phyloP scores from a whole-genome alignment of 192 early-diverging fungal genomes.

The Umbelopsis sp. region DNA sequence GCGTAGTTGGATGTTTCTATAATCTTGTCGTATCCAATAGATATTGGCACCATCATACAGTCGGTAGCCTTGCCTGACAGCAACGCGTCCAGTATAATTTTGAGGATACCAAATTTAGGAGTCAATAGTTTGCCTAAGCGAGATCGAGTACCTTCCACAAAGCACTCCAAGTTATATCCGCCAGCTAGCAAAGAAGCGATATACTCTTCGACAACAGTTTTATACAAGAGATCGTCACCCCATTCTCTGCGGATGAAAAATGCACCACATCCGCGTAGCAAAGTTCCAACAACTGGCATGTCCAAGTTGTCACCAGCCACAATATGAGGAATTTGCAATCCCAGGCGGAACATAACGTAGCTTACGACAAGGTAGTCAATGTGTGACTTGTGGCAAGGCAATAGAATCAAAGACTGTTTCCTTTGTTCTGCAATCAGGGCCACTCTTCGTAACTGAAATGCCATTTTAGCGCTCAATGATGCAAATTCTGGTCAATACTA shows the following conservation, averaged over 20 bases:
- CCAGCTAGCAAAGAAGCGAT: constrained; percentile 67
- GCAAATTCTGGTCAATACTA: neutral
- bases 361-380: constrained; percentile 84
- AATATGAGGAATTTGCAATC: constrained; percentile 67
- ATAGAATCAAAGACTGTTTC: constrained; percentile 73
- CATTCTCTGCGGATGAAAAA: constrained; percentile 82
- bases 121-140: constrained; percentile 74
- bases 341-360: constrained; percentile 78
- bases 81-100: constrained; percentile 80
- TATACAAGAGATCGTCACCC: constrained; percentile 78
- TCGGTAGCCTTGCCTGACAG: constrained; percentile 61
- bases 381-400: constrained; percentile 88
- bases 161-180: constrained; percentile 77
- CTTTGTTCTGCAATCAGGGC: constrained; percentile 61
- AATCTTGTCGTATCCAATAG: constrained; percentile 83
- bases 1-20: constrained; percentile 82
- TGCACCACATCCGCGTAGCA: constrained; percentile 69
- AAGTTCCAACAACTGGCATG: constrained; percentile 70
- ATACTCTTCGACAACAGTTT: constrained; percentile 73
- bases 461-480: neutral
- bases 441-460: constrained; percentile 49
- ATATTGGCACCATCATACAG: constrained; percentile 77
- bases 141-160: constrained; percentile 82
- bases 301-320: constrained; percentile 86
- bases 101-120: constrained; percentile 82